Conservation (phyloP, 345 rosid genomes). For the Aethionema arabicum region DNA sequence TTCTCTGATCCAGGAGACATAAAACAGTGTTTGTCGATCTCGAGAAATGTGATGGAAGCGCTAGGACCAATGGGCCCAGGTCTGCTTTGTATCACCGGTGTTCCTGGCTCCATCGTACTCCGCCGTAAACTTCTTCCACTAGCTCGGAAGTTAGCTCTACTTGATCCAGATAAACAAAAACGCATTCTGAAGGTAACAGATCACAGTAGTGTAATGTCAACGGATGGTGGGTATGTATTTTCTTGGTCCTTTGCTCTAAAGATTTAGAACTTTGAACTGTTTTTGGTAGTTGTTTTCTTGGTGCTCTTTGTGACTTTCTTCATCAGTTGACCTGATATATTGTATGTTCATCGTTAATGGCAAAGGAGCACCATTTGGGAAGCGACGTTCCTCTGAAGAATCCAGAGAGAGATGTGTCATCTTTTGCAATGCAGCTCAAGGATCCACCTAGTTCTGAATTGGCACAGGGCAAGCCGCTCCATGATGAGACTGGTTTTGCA, state of each 20-base stretch:
- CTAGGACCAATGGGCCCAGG: conserved; percentile 79
- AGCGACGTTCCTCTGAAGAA: conserved; percentile 82
- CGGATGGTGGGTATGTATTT: background rate
- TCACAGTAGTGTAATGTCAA: background rate
- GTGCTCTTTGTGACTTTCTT: background rate
- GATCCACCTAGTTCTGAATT: conserved; percentile 40
- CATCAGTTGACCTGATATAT: conserved; percentile 21
- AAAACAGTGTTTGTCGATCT: conserved; percentile 35
- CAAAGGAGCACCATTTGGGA: conserved; percentile 74
- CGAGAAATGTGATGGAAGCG: conserved; percentile 53
- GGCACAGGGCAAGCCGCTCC: conserved; percentile 22
- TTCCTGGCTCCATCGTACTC: conserved; percentile 53
- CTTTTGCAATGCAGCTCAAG: conserved; percentile 75
- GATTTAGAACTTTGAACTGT: conserved; percentile 10
- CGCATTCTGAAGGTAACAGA: conserved; percentile 61
- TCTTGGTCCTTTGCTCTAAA: conserved; percentile 2
- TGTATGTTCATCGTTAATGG: conserved; percentile 6
- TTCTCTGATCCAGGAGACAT: conserved; percentile 35
- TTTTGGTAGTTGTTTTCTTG: background rate
- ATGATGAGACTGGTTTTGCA: background rate
- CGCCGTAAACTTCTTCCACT: conserved; percentile 65
- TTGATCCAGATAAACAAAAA: conserved; percentile 49
- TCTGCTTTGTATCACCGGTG: conserved; percentile 58
- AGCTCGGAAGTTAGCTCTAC: conserved; percentile 69
- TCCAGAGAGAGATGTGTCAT: conserved; percentile 70